Evolutionary conservation across 768 basidiomycete species (phyloP), one percentile per base, ranked within the genome.

Genomic region (Nidularia sp.): DNA sequence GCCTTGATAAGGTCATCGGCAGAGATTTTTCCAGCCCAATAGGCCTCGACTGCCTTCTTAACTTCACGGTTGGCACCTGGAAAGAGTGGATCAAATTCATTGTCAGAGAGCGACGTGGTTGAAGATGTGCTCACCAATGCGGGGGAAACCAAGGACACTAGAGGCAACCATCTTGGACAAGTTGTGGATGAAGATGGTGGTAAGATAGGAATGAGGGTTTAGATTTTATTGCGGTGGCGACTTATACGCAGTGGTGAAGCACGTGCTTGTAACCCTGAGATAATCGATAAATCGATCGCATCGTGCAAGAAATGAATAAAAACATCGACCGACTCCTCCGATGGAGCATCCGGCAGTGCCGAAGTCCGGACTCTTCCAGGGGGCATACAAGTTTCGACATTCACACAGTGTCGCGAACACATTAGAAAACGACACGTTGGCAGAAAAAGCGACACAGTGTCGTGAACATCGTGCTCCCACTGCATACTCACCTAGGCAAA

Each of bases 31-130:
- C 90, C 89, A 33, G 81, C 92, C 97, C 97, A 99, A 79, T 98
- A 98, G 52, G 93, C 88, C 74, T 98, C 96, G 64, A 97, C 91
- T 59, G 94, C 93, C 79, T 98, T 96, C 77, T 97, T 97, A 56
- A 95, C 83, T 75, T 96, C 93, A 74, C 91, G 91, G 76, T 93
- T 88, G 53, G 86, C 87, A 76, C 93, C 93, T 94, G 58, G 50
- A 44, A 54, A 46, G 34, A 32, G 48, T 47, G 13, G 50, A 3
- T 18, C 7, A 18, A 42, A 34, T 18, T 18, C 18, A 18, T 18
- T 18, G 18, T 18, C 6, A 18, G 39, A 45, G n/a, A 39, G n/a
- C 25, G 25, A 18, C 25, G 9, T 31, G 9, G 33, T 29, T 5
- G 39, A n/a, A n/a, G 29, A 44, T 10, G 6, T 29, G 33, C 50